Base-by-base conservation (phyloP, 257 asterid species). In the Solanum etuberosum region DNA sequence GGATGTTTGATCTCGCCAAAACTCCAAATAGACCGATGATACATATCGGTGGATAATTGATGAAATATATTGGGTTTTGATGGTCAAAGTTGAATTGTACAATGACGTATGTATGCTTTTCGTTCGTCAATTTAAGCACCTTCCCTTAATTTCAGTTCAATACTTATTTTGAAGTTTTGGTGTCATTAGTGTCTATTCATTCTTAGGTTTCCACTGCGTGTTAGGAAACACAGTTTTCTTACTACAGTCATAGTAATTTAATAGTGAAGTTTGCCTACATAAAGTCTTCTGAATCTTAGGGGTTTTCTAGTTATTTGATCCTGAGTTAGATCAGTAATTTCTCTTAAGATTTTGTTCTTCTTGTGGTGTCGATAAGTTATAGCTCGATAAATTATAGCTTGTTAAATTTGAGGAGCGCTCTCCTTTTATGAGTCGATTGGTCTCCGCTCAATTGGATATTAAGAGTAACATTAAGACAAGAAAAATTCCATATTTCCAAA, bases 11-110 rank as follows among this genome's bases (percentile, higher is more conserved):
- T 92, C 76, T 97, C 34, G 99, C 99, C 74, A 94, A 93, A 90
- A 97, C 98, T 16, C 98, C 96, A 76, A 97, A 97, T 90, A 94
- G 99, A 88, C 99, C 99, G 18, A 97, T 96, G 99, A 92, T 95
- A 89, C 99, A 95, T 87, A 97, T 97, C 83, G 99, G 99, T 20
- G 98, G 99, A 92, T 96, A 90, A 89, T 83, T 54, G 42, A 37
- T 85, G 40, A 32, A 40, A 6, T 70, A 29, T 85, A 16, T 46
- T 29, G 68, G 85, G 18, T 29, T 80, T 29, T 7, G 42, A 18
- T 27, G 68, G 68, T 80, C 68, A 46, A 46, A 5, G 40, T 46
- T 48, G 57, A 85, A 43, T n/a, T 83, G 72, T 81, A 46, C 86
- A 84, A 27, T 88, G 85, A 80, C 14, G 85, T 48, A 46, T 46